A percentile compares a stretch with the other conserved stretches of the same genome.
These are phyloP conservation scores for Phytophthora pseudosyringae DNA, from an alignment of 352 stramenopile species.

Conservation along the genomic window DNA sequence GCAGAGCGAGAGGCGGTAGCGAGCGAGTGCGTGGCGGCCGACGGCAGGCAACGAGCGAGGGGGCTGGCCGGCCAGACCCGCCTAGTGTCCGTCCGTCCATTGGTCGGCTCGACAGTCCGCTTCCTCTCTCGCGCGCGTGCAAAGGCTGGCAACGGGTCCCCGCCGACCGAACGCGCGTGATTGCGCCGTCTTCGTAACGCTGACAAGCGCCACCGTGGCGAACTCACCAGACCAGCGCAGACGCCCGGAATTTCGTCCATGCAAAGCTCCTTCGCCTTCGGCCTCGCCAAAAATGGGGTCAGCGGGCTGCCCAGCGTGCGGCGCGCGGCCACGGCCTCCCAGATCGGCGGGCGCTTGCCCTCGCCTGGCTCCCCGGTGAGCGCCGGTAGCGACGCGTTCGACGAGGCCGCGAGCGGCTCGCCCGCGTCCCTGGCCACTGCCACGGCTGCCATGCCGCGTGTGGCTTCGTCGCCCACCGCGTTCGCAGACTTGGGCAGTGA, in stretches of 20 bases:
- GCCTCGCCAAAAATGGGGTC: conserved; percentile 69
- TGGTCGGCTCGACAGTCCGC: not conserved
- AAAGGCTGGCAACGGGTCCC: conserved; percentile 1
- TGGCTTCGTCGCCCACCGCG: conserved; percentile 36
- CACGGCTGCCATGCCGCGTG: conserved; percentile 24
- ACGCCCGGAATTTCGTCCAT: conserved; percentile 36
- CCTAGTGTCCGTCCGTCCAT: conserved; percentile 10
- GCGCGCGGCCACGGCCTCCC: conserved; percentile 66
- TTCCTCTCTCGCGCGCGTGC: not conserved
- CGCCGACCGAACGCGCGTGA: too few relatives aligned
- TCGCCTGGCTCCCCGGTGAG: conserved; percentile 43
- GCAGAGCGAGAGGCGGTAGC: not conserved
- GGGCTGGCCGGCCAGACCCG: conserved; percentile 6
- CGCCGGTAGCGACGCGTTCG: conserved; percentile 21
- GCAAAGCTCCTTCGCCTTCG: conserved; percentile 62
- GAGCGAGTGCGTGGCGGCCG: conserved; percentile 1
- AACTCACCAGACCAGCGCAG: not conserved
- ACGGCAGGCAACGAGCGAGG: conserved; percentile 10
- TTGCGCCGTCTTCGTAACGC: conserved; percentile 2
- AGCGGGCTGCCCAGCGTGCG: conserved; percentile 58
- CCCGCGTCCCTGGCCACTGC: not conserved
- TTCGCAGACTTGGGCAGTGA: conserved; percentile 29
- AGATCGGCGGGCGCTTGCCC: conserved; percentile 53
- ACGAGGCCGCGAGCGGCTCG: conserved; percentile 17
- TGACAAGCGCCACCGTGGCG: conserved; percentile 6